These are phyloP conservation scores for Pseudogymnoascus sp. DNA, from an alignment of 2,329 filamentous ascomycete species.

Conservation along the genomic window DNA sequence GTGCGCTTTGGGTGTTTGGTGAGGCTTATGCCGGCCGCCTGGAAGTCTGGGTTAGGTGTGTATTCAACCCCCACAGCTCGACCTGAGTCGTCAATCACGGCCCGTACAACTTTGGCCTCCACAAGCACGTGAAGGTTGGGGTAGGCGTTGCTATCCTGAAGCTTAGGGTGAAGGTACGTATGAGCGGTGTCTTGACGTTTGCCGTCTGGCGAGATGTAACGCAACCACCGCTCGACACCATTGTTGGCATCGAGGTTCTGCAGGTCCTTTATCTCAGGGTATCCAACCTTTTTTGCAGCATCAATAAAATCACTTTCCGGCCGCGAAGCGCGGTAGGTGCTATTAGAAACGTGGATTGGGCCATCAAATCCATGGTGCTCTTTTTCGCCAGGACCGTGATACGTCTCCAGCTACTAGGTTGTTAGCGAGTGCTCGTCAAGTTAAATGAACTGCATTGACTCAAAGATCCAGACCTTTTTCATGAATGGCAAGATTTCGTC, in stretches of 20 bases:
- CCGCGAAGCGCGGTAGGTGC: slow-evolving; percentile 34
- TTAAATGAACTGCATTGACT: background rate
- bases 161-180: slow-evolving; percentile 58
- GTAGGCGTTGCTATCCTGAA: slow-evolving; percentile 56
- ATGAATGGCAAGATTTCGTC: slow-evolving; percentile 45
- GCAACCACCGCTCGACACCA: background rate
- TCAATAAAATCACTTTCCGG: slow-evolving; percentile 43
- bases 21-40: slow-evolving; percentile 25
- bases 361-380: slow-evolving; percentile 44
- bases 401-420: background rate
- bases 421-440: background rate
- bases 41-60: slow-evolving; percentile 43
- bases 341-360: slow-evolving; percentile 46
- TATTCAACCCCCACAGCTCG: slow-evolving; percentile 64
- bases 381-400: slow-evolving; percentile 33
- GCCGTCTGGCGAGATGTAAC: slow-evolving; percentile 31
- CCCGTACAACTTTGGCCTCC: slow-evolving; percentile 71
- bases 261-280: slow-evolving; percentile 44
- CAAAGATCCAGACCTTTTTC: slow-evolving; percentile 39
- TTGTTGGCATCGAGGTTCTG: slow-evolving; percentile 38
- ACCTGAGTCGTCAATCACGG: slow-evolving; percentile 63
- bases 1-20: slow-evolving; percentile 26
- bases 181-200: slow-evolving; percentile 70
- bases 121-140: slow-evolving; percentile 63
- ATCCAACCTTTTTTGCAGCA: slow-evolving; percentile 40